phyloP scores from a whole-genome alignment of 106 monocot genomes.

The Amphibolis antarctica region DNA sequence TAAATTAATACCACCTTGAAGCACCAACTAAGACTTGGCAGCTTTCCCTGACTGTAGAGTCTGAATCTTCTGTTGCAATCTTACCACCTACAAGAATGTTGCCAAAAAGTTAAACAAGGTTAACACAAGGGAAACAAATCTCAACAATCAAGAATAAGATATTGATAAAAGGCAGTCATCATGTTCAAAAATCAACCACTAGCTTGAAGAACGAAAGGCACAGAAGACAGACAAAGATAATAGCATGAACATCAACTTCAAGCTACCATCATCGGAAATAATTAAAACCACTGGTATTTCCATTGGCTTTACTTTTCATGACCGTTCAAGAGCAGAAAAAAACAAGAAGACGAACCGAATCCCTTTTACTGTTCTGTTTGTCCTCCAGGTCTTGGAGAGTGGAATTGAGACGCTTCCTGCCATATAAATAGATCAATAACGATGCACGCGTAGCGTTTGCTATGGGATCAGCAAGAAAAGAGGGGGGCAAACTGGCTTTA shows the following conservation, averaged over 20 bases:
- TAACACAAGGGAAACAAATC: not conserved
- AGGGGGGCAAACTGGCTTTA: conserved; percentile 9
- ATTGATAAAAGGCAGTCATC: not conserved
- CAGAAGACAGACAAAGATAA: no score
- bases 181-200: not conserved
- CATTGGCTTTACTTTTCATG: no score
- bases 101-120: not conserved
- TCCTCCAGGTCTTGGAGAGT: conserved; percentile 69
- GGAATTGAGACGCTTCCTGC: conserved; percentile 71
- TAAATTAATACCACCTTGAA: not conserved
- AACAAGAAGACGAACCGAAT: conserved; percentile 33
- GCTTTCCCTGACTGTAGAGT: conserved; percentile 9
- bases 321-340: not conserved
- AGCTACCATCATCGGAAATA: no score
- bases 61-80: conserved; percentile 11
- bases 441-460: not conserved
- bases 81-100: not conserved
- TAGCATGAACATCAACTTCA: no score
- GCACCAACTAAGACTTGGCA: not conserved
- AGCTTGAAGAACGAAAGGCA: no score
- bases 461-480: not conserved
- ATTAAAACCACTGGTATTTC: not conserved
- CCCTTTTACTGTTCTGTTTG: conserved; percentile 74
- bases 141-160: not conserved
- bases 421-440: not conserved